Evolutionary conservation across 106 monocot species (phyloP).

Genomic region (Vanilla planifolia): DNA sequence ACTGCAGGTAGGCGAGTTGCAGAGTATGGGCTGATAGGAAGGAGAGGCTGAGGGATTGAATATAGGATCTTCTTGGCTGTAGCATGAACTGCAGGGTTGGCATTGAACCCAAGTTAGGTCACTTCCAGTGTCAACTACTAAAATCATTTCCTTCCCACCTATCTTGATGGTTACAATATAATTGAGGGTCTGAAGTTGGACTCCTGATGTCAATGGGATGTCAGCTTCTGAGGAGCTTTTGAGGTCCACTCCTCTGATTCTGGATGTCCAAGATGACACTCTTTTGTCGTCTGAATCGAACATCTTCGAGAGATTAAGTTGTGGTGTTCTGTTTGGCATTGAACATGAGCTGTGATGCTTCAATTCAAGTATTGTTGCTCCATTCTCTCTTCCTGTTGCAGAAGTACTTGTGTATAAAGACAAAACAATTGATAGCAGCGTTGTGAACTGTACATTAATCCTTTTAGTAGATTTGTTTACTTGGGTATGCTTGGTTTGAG

Average conservation of each 20-base stretch:
- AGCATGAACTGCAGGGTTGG: constrained; percentile 54
- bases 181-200: constrained; percentile 66
- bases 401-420: background rate
- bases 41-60: constrained; percentile 55
- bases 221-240: constrained; percentile 9
- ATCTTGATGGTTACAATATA: constrained; percentile 57
- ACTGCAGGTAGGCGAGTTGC: constrained; percentile 39
- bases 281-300: constrained; percentile 44
- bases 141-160: constrained; percentile 21
- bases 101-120: constrained; percentile 18
- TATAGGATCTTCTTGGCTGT: constrained; percentile 57
- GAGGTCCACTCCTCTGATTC: constrained; percentile 3
- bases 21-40: constrained; percentile 46
- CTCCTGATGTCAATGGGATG: constrained; percentile 58
- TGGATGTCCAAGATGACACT: constrained; percentile 31
- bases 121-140: constrained; percentile 16
- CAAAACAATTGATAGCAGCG: too few relatives aligned
- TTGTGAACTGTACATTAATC: too few relatives aligned
- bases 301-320: constrained; percentile 18
- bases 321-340: background rate
- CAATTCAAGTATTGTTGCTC: constrained; percentile 51
- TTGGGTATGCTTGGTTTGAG: too few relatives aligned
- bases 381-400: constrained; percentile 34
- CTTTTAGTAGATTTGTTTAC: too few relatives aligned
- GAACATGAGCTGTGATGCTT: constrained; percentile 29